Evolutionary conservation across 306 rosid genomes (phyloP), one percentile per base, ranked within the genome.

Genomic region (Fragaria vesca): DNA sequence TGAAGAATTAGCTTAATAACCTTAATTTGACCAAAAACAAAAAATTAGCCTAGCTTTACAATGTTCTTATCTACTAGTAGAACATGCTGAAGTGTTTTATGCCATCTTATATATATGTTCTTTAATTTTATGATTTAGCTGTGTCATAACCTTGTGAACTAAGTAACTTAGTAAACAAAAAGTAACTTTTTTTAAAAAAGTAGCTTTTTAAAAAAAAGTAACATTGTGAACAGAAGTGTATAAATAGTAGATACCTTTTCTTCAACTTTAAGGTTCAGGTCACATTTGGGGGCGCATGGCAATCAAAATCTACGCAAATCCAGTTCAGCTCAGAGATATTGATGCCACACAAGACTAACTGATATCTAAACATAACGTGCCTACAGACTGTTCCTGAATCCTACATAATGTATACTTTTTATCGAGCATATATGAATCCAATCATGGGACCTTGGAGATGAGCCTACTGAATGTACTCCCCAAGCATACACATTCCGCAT

Each of bases 401-500:
- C 69, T 63, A 63, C 38, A 4, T 28, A 28, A 13, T 6, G 34
- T 30, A 62, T 30, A 30, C 2, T 9, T n/a, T 13, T 15, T 6
- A 17, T 6, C 21, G 1, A 63, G 43, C 3, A 62, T 13, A 62
- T 13, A 62, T 62, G 34, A 62, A 30, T 24, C 36, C 34, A 12
- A 60, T 60, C 36, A 60, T 62, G 67, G 42, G 21, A 15, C 43
- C 4, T 18, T 16, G 69, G 43, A 63, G 28, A 62, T 15, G 43
- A 63, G 69, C 43, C 69, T 66, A 66, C 26, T 66, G 70, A 66
- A 36, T 66, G 70, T 17, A 18, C 47, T 36, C 24, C 24, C 13
- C 26, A 62, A n/a, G 68, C 68, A 30, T 15, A 18, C 70, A 66
- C 70, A 36, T 34, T 65, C 70, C 47, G 7, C 70, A 66, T 66